phyloP scores from a whole-genome alignment of 2,329 filamentous ascomycete species.

The Fusarium bactridioides region DNA sequence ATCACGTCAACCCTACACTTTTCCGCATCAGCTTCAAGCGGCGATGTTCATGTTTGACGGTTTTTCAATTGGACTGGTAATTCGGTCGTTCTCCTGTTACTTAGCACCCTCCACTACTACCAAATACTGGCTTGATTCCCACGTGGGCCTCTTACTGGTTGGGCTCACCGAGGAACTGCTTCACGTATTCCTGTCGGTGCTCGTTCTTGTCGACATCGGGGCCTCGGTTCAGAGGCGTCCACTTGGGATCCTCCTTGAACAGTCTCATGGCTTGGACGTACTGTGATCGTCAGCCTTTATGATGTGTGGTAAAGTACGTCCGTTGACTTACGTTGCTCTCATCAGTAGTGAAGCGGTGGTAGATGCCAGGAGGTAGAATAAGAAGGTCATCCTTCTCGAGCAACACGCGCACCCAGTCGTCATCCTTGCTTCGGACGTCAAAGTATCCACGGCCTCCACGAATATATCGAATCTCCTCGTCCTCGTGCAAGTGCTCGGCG shows the following conservation, averaged over 20 bases:
- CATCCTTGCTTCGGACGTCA: slow-evolving; percentile 82
- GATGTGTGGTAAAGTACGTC: accelerated
- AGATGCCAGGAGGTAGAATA: slow-evolving; percentile 93
- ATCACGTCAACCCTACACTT: slow-evolving; percentile 28
- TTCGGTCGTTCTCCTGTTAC: slow-evolving; percentile 12
- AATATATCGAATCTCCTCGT: slow-evolving; percentile 98
- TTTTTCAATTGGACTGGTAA: slow-evolving; percentile 19
- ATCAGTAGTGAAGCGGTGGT: slow-evolving; percentile 97
- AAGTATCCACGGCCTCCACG: slow-evolving; percentile 90
- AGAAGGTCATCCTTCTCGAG: slow-evolving; percentile 90
- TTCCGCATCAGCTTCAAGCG: slow-evolving; percentile 1
- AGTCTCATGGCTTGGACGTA: slow-evolving; percentile 95
- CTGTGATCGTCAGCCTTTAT: slow-evolving; percentile 54
- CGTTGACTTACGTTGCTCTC: slow-evolving; percentile 76
- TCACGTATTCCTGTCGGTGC: slow-evolving; percentile 80
- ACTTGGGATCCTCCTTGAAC: slow-evolving; percentile 98
- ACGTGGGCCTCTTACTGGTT: slow-evolving; percentile 38
- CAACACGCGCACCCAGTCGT: slow-evolving; percentile 88
- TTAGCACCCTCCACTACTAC: slow-evolving; percentile 14
- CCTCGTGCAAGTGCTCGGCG: slow-evolving; percentile 94
- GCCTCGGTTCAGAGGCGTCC: slow-evolving; percentile 89
- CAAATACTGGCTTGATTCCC: slow-evolving; percentile 11
- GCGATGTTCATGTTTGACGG: background rate
- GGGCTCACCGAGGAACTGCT: slow-evolving; percentile 50
- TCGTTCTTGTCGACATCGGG: slow-evolving; percentile 80